Base-by-base conservation (phyloP, 2,329 filamentous ascomycete species). In the Exophiala sideris region DNA sequence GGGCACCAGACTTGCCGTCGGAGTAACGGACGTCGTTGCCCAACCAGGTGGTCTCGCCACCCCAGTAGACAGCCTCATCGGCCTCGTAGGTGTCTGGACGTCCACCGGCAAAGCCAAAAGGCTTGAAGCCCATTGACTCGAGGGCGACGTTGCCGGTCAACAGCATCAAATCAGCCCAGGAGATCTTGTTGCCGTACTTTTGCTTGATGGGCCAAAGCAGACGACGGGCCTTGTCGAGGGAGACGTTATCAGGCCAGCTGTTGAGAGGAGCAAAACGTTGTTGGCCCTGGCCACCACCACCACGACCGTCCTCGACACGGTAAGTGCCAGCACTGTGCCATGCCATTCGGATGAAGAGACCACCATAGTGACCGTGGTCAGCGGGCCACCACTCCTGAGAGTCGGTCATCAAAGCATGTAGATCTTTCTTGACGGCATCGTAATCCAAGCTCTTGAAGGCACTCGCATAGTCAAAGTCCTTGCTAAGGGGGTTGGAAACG, bases 261-360 rank as follows among this genome's bases (percentile, higher is more conserved):
- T 90, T 90, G 68, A 91, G 82, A 5, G 88, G 88, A 49, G 87
- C 87, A 65, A 91, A 91, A 38, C 88, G 83, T 73, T 91, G 87
- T 73, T 90, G 87, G 53, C 86, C 87, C 65, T 83, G 76, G 50
- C 86, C 87, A 65, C 83, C 85, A 56, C 88, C 88, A 52, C 88
- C 88, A 57, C 88, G 86, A 35, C 87, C 87, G 63, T 91, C 87
- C 48, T 77, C 78, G 67, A 87, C 82, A 65, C 88, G 86, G 74
- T 91, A 90, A 47, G 87, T 91, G 57, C 88, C 88, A 21, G 88
- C 82, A 62, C 84, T 84, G 77, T 91, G 88, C 88, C 88, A 91
- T 56, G 86, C 84, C 85, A 91, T 85, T 54, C 88, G 86, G 67
- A 91, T 79, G 70, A 91, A 90, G 24, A 91, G 79, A 70, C 87